Evolutionary conservation across 2,329 filamentous ascomycete genomes (phyloP).

Genomic region (Zarea fungicola): DNA sequence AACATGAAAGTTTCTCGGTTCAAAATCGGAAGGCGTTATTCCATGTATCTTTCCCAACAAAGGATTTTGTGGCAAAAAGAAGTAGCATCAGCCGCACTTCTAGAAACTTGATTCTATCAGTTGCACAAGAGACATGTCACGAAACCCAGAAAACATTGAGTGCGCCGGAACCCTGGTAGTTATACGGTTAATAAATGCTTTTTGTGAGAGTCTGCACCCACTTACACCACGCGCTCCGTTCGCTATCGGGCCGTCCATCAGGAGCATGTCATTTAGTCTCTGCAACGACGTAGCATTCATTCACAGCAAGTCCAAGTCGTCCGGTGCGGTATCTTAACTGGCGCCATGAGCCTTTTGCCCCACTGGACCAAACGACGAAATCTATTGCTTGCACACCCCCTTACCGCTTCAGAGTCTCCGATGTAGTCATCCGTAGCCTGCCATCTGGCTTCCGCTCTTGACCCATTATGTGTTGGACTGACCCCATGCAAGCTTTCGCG

Average conservation of each 20-base stretch:
- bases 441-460: not conserved
- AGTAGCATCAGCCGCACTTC: no score
- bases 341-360: not conserved
- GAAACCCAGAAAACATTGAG: not conserved
- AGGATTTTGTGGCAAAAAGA: no score
- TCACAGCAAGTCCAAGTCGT: not conserved
- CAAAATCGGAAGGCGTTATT: no score
- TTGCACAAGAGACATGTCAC: not conserved
- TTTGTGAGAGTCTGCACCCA: slow-evolving; percentile 1
- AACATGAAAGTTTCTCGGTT: no score
- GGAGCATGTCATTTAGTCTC: slow-evolving; percentile 4
- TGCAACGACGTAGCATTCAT: slow-evolving; percentile 14
- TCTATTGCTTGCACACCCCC: not conserved
- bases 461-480: not conserved
- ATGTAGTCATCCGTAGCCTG: slow-evolving; percentile 5
- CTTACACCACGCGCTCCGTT: slow-evolving; percentile 3
- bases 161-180: not conserved
- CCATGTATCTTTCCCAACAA: no score
- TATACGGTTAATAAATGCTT: not conserved
- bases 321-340: not conserved
- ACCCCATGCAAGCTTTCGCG: slow-evolving; percentile 12
- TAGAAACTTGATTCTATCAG: no score
- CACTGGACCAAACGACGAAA: not conserved
- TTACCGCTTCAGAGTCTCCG: not conserved
- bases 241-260: slow-evolving; percentile 10